Percentiles rank a stretch among this genome's conserved stretches.
These are phyloP conservation scores for Poa pratensis DNA, from an alignment of 176 grass and related monocot species.

Conservation along the genomic window DNA sequence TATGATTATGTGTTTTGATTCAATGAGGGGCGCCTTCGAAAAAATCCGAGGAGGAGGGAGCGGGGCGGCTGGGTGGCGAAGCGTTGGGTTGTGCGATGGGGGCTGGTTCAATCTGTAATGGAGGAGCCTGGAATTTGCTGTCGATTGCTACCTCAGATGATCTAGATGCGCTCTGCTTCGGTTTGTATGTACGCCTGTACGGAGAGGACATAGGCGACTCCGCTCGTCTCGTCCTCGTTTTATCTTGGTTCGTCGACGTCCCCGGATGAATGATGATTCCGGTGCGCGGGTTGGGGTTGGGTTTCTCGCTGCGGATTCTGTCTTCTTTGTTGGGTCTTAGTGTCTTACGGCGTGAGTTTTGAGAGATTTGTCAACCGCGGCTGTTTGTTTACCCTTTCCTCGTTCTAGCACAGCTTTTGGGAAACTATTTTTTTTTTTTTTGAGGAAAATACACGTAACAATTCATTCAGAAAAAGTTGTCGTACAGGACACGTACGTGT, in stretches of 20 bases:
- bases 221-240: background rate
- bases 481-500: too few species aligned
- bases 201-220: background rate
- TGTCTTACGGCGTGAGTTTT: background rate
- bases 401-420: background rate
- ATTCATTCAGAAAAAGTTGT: too few species aligned
- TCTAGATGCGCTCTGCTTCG: background rate
- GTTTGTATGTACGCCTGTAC: background rate
- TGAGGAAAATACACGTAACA: too few species aligned
- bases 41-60: background rate
- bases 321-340: background rate
- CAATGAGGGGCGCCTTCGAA: background rate
- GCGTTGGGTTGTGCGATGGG: background rate
- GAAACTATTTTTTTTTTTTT: slow-evolving; percentile 4
- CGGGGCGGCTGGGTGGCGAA: background rate
- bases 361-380: background rate
- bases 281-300: background rate
- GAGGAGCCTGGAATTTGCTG: background rate
- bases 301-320: slow-evolving; percentile 25
- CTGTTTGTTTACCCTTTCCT: background rate
- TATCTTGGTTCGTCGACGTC: slow-evolving; percentile 7
- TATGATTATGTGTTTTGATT: background rate
- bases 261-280: background rate
- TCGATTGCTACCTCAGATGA: background rate
- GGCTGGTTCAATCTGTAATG: background rate